Base-by-base conservation (phyloP, 164 flowering plant species). In the Vitis rupestris region DNA sequence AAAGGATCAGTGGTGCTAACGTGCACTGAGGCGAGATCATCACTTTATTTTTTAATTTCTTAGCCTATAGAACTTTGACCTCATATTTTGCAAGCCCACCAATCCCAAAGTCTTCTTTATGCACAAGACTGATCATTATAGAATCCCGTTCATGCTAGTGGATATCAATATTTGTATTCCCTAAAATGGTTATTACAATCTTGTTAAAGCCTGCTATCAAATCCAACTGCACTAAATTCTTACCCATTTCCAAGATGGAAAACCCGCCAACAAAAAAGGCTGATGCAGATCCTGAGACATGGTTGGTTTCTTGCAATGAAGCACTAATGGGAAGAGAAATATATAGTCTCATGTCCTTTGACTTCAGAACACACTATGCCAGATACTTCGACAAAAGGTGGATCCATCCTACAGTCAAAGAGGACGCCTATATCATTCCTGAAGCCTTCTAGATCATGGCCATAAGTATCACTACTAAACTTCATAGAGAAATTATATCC, bases 221-320 rank as follows among this genome's bases (percentile, higher is more conserved):
- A 78, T 84, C 84, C 81, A 91, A 74, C 82, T 82, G 90, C 84
- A 82, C 31, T 15, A 72, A 52, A 16, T 73, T 61, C 78, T 79
- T 83, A 68, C 68, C 76, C 79, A 66, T 75, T 70, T 72, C 88
- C 75, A 82, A 61, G 15, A 93, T 57, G 48, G 86, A 77, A 78
- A 91, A 93, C 2, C 97, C 97, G 53, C 95, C 94, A 82, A 89
- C 58, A 72, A 93, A 86, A 61, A 85, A 87, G 9, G 92, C 85
- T 65, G 86, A 80, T 47, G 93, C 86, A 65, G 91, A 84, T 55
- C 92, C 91, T n/a, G 79, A 83, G 16, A 84, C 74, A 68, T 76
- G 76, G 10, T 63, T 70, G 9, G 81, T 75, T 65, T 78, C 92
- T 72, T 74, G 73, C 49, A 87, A 54, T 31, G 86, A 78, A 65